A percentile compares a stretch with the other conserved stretches of the same genome.
phyloP scores from a whole-genome alignment of 768 basidiomycete species.

The Mycena filopes region DNA sequence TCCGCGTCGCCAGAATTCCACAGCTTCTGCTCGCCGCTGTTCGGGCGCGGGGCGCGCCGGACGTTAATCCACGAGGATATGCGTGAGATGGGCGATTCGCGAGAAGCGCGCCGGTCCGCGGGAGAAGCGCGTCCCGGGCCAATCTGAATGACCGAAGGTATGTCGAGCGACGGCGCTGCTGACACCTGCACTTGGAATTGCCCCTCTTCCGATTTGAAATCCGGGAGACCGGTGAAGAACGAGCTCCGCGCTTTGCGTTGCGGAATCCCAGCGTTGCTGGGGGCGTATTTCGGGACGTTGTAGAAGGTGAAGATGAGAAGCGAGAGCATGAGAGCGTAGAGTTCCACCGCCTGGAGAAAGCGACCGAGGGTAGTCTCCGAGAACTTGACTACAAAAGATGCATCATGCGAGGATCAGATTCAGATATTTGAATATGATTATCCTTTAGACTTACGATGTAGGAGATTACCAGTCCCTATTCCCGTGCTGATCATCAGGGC shows the following conservation, averaged over 20 bases:
- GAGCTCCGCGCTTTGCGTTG: constrained; percentile 25
- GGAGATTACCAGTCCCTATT: constrained; percentile 66
- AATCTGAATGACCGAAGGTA: constrained; percentile 12
- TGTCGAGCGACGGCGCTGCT: constrained; percentile 17
- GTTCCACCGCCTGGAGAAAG: constrained; percentile 69
- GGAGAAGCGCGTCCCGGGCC: constrained; percentile 25
- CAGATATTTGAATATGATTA: not conserved
- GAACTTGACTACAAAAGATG: constrained; percentile 61
- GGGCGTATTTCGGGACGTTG: constrained; percentile 26
- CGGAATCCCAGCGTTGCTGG: constrained; percentile 10
- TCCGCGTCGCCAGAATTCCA: constrained; percentile 46
- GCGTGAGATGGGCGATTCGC: constrained; percentile 37
- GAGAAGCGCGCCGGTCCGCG: constrained; percentile 30
- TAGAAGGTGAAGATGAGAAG: constrained; percentile 60
- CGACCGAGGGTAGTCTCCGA: constrained; percentile 78
- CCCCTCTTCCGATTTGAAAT: constrained; percentile 38
- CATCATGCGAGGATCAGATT: constrained; percentile 18
- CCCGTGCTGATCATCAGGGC: constrained; percentile 63
- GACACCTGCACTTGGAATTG: constrained; percentile 24
- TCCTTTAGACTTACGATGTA: constrained; percentile 59
- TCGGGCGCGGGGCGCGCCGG: constrained; percentile 40
- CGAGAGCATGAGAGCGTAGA: constrained; percentile 71
- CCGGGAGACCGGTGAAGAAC: constrained; percentile 31
- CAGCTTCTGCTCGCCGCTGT: constrained; percentile 42
- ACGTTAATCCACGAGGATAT: constrained; percentile 54